A percentile compares a stretch with the other conserved stretches of the same genome.
phyloP scores from a whole-genome alignment of 129 eudicot species.

The Lonicera japonica region DNA sequence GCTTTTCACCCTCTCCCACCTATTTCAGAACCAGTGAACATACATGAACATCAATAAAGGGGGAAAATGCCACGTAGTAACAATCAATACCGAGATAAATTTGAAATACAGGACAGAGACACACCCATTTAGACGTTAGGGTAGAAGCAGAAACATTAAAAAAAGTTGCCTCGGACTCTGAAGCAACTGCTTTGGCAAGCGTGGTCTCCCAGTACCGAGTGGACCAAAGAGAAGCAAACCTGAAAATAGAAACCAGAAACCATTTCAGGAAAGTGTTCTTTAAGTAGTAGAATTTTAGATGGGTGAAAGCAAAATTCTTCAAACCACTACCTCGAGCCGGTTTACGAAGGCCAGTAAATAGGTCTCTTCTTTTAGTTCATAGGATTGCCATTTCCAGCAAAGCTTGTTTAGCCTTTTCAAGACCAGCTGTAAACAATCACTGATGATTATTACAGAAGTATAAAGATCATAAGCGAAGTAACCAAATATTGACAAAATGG shows the following conservation, averaged over 20 bases:
- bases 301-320: neutral
- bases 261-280: constrained; percentile 1
- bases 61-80: neutral
- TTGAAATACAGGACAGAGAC: constrained; percentile 3
- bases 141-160: constrained; percentile 96
- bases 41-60: neutral
- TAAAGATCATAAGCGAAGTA: too few relatives aligned
- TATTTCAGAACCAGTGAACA: constrained; percentile 14
- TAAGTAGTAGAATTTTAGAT: neutral
- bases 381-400: constrained; percentile 92
- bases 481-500: too few relatives aligned
- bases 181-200: constrained; percentile 99
- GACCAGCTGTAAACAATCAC: constrained; percentile 68
- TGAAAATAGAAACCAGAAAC: constrained; percentile 22
- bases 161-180: constrained; percentile 94
- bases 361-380: constrained; percentile 87
- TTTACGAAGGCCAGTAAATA: constrained; percentile 91
- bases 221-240: constrained; percentile 99
- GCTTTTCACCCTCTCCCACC: constrained; percentile 99
- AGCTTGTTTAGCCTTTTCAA: constrained; percentile 95
- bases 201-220: constrained; percentile 96
- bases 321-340: constrained; percentile 73
- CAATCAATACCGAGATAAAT: neutral
- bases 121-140: constrained; percentile 96
- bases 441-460: constrained; percentile 2